Conservation (phyloP, 2,329 filamentous ascomycete genomes). For the Colletotrichum zoysiae region DNA sequence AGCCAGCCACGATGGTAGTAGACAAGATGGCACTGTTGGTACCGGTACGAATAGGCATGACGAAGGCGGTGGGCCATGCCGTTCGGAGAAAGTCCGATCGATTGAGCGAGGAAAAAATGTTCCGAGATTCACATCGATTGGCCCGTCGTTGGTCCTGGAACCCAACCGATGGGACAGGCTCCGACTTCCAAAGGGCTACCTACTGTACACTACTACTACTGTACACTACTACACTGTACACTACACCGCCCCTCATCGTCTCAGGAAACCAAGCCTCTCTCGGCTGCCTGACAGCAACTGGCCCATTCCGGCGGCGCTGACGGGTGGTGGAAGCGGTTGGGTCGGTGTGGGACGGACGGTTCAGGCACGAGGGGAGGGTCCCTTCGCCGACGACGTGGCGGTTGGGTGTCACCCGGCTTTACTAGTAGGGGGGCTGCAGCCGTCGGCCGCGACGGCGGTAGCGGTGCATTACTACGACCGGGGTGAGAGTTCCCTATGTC, state of each 20-base stretch:
- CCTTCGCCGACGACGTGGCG: conserved; percentile 31
- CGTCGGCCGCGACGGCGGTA: conserved; percentile 18
- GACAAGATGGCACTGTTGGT: conserved; percentile 6
- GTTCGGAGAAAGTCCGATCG: conserved; percentile 38
- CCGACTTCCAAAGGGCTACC: not conserved
- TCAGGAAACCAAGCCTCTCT: conserved; percentile 23
- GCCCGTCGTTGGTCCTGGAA: conserved; percentile 21
- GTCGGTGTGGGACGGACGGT: conserved; percentile 6
- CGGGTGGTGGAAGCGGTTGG: conserved; percentile 18
- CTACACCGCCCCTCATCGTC: conserved; percentile 33
- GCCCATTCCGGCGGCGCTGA: conserved; percentile 24
- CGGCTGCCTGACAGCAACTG: not conserved
- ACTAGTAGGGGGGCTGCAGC: conserved; percentile 20
- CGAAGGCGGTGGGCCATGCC: conserved; percentile 23
- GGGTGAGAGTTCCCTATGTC: not conserved
- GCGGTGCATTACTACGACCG: not conserved
- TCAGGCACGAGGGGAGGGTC: conserved; percentile 27
- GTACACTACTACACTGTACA: conserved; percentile 1
- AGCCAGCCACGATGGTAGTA: not conserved
- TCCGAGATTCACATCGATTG: conserved; percentile 31
- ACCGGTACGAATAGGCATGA: conserved; percentile 6
- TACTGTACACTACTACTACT: too few species aligned
- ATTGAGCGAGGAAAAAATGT: conserved; percentile 38
- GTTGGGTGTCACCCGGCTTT: conserved; percentile 36
- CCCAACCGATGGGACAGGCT: conserved; percentile 31